Base-by-base conservation (phyloP, 768 basidiomycete genomes). In the Leccinum incarnatum region DNA sequence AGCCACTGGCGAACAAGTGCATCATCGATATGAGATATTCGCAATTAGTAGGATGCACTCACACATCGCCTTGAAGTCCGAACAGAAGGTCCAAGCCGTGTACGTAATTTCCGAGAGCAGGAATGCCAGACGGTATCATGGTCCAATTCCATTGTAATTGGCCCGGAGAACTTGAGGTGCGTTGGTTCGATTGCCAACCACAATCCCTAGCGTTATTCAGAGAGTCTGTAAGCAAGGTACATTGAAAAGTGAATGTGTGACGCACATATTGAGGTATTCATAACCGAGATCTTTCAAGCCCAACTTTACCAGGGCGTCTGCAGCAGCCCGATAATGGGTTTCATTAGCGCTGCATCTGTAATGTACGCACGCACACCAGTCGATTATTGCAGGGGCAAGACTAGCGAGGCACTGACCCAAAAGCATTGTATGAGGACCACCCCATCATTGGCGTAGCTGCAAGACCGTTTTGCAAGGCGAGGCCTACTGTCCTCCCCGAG, bases 51-150 rank as follows among this genome's bases (percentile, higher is more conserved):
- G 37, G 36, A 17, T 17, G 15, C 37, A 61, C 60, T 36, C 46
- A 63, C 60, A 59, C 56, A 7, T 63, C 62, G 3, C 56, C 55
- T 25, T 63, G 50, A 25, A 63, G 2, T 12, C 62, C 62, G 6
- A 63, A 61, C 2, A 17, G 23, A 5, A 63, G 60, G 23, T 54
- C 56, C 32, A 61, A 32, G 14, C 32, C 27, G 14, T 63, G 62
- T 4, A 57, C 46, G 5, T 61, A 63, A 17, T 51, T 36, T 15
- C 53, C 59, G n/a, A 63, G 59, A 2, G 59, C 54, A 46, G 62
- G 56, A n/a, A 63, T 58, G n/a, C 62, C 59, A 45, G 62, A 57
- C 7, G 62, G 59, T n/a, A 63, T 57, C 11, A 25, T 52, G 2
- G 59, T 54, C 29, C 50, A 3, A 3, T 63, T 45, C 62, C 62